A percentile compares a stretch with the other conserved stretches of the same genome.
Conservation (phyloP, 495 filamentous ascomycete genomes). For the Schizothecium vesticola region DNA sequence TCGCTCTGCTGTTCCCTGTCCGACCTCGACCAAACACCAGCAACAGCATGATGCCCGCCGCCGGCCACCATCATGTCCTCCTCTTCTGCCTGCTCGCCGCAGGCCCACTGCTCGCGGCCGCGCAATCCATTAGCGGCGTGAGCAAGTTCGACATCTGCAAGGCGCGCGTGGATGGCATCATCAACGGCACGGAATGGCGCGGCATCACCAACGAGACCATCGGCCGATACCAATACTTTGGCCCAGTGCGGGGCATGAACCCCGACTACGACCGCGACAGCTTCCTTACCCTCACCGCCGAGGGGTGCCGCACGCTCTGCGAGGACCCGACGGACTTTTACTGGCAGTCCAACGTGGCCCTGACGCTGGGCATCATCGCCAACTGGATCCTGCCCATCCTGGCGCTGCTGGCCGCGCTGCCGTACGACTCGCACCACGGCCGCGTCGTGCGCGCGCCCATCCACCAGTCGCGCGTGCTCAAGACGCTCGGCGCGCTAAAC, state of each 20-base stretch:
- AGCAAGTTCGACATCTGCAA: neutral
- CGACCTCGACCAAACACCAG: neutral
- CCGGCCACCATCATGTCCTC: neutral
- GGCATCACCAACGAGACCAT: neutral
- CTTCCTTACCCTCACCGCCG: neutral
- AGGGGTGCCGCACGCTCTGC: slow-evolving; percentile 16
- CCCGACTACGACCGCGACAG: neutral
- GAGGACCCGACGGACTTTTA: slow-evolving; percentile 17
- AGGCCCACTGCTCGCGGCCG: neutral
- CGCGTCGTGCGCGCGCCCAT: slow-evolving; percentile 1
- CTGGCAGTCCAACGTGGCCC: neutral
- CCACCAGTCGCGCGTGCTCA: neutral
- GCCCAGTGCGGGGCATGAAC: neutral
- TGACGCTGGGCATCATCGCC: slow-evolving; percentile 10
- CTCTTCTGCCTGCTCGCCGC: neutral
- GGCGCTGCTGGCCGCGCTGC: slow-evolving; percentile 15
- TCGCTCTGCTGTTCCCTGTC: neutral
- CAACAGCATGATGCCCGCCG: neutral
- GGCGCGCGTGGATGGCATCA: neutral
- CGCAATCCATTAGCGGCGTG: neutral
- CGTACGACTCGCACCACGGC: slow-evolving; percentile 16
- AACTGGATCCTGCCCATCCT: slow-evolving; percentile 23
- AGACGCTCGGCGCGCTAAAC: slow-evolving; percentile 6
- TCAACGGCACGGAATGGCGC: neutral
- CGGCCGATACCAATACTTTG: neutral